Evolutionary conservation across 2,329 filamentous ascomycete species (phyloP), one percentile per base, ranked within the genome.

Genomic region (Trichoderma sp.): DNA sequence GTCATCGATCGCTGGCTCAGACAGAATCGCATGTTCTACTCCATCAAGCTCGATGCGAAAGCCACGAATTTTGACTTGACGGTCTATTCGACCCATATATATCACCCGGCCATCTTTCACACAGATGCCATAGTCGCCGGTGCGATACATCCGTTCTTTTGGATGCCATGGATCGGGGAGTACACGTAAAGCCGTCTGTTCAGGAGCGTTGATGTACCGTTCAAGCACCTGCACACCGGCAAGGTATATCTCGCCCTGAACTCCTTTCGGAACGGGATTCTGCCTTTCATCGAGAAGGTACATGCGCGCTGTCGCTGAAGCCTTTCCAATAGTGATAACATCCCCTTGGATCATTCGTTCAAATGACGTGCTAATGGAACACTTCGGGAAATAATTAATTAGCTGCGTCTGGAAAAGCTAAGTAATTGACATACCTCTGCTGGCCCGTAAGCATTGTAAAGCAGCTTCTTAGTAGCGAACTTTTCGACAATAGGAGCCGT

Each of bases 381-480:
- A 64, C 61, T 64, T 3, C 1, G 5, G 5, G 13, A 32, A 9
- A 17, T 9, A 8, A 43, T n/a, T 43, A 12, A 8, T 64, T 15
- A 50, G 61, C 5, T 26, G 26, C 13, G 2, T 17, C 5, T 28
- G 4, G 3, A 7, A 0, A 23, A 13, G n/a, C 5, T 11, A 50
- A 11, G 53, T 32, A 17, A 4, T 15, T 23, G 1, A 1, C 50
- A n/a, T 53, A 71, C 70, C 70, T 71, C 70, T 23, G 70, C 70
- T n/a, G 70, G 70, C 20, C 70, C 70, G 28, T 71, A 71, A 8
- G 64, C 64, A 50, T 71, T 71, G 36, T 68, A 71, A 6, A 71
- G 39, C 3, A 71, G n/a, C 17, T 30, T 39, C 13, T 58, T 17
- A 6, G 55, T 26, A 3, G 70, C 34, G 13, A 71, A 71, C 13